Conservation (phyloP, 1,284 basidiomycete genomes). For the Rhizopogon parksii region DNA sequence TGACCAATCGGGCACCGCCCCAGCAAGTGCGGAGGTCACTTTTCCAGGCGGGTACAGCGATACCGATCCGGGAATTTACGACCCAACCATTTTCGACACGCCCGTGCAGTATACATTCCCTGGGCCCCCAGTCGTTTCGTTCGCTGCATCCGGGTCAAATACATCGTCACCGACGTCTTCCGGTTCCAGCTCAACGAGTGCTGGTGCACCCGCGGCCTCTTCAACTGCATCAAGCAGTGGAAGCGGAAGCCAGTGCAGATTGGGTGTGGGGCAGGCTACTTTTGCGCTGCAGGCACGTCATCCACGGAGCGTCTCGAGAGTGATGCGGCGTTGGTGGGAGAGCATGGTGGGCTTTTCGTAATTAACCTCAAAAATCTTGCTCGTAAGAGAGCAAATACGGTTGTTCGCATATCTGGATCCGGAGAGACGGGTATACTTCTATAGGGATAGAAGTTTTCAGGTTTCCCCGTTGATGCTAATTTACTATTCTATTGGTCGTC, state of each 20-base stretch:
- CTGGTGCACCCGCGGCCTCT: background rate
- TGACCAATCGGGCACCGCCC: constrained; percentile 39
- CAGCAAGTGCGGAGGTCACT: constrained; percentile 42
- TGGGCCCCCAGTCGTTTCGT: constrained; percentile 42
- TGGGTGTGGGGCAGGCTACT: background rate
- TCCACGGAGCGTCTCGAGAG: constrained; percentile 6
- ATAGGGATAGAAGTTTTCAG: background rate
- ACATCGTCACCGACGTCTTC: constrained; percentile 8
- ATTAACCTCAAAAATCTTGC: background rate
- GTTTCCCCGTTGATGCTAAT: background rate
- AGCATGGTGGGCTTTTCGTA: background rate
- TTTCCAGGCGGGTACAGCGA: constrained; percentile 64
- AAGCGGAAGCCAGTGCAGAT: background rate
- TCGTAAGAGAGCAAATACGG: background rate
- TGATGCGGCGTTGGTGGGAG: constrained; percentile 4
- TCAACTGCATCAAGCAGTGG: background rate
- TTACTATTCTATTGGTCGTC: no score
- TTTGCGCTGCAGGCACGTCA: constrained; percentile 2
- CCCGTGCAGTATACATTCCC: constrained; percentile 41
- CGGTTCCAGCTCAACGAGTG: background rate
- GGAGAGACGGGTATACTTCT: background rate
- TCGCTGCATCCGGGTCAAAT: constrained; percentile 23
- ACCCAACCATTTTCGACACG: constrained; percentile 33
- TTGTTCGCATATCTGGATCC: background rate
- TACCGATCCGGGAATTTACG: constrained; percentile 56